Base-by-base conservation (phyloP, 106 monocot species). In the Hemerocallis citrina region DNA sequence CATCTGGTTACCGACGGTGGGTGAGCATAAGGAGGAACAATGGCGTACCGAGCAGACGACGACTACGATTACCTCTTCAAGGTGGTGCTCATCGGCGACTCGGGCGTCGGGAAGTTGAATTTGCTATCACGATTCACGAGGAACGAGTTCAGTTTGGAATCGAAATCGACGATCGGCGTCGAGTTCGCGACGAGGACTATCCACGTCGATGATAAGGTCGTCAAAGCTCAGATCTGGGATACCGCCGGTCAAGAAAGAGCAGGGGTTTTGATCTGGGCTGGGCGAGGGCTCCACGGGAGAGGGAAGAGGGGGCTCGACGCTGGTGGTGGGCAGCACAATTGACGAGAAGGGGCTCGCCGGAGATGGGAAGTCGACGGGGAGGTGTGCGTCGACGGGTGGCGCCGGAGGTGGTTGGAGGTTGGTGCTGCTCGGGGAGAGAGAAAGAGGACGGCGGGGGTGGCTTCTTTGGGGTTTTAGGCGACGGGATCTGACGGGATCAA, bases 151-250 rank as follows among this genome's bases (percentile, higher is more conserved):
- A 85, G 79, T 69, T 74, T 93, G 52, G 92, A 88, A 59, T 88
- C 92, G 12, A 93, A 93, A 66, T 85, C 92, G 35, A 93, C 92
- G 55, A 93, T 79, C 44, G 86, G 86, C 27, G 79, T 87, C 21
- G 86, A 87, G 79, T 87, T 87, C 66, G 80, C 80, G 35, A 80
- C 80, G 16, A 25, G 80, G 44, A 78, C 78, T 63, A 78, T 81
- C 55, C 74, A 72, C 36, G 86, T 86, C 34, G 86, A 86, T 13
- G 86, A 78, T 25, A 86, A 86, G 77, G 72, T 81, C 63, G 68
- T 88, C 57, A 88, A 83, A 75, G 82, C 86, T n/a, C 86, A 86
- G 75, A 86, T 86, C 72, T 86, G 86, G 86, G 86, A 86, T 19
- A 86, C 86, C 14, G 86, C 86, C 34, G 86, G 86, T 24, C 86